Conservation (phyloP, 192 early-diverging fungal species). For the Coemansia asiatica region DNA sequence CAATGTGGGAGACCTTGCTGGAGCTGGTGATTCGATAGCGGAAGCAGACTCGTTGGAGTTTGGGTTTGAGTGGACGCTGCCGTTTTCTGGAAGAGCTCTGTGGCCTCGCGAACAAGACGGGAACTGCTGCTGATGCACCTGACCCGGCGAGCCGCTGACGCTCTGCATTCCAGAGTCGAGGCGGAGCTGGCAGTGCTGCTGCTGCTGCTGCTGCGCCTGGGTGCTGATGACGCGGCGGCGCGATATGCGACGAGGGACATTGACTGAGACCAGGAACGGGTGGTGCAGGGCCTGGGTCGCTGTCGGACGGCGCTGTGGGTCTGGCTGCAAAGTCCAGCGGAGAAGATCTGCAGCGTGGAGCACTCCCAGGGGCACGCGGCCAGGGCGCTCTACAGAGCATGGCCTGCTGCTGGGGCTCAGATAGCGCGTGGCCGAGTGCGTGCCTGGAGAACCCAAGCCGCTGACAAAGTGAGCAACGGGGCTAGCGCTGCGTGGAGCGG, state of each 20-base stretch:
- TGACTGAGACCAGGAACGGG: conserved; percentile 55
- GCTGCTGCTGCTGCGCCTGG: conserved; percentile 3
- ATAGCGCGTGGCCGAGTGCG: not conserved
- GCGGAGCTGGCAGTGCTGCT: not conserved
- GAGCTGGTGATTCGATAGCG: not conserved
- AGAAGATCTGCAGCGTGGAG: conserved; percentile 66
- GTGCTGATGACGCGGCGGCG: conserved; percentile 1
- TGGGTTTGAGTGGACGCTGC: not conserved
- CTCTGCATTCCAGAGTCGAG: not conserved
- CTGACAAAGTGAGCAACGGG: not conserved
- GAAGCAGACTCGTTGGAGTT: not conserved
- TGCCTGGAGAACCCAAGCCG: not conserved
- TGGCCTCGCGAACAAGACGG: too few species aligned
- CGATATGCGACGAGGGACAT: conserved; percentile 13
- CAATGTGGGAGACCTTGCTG: not conserved
- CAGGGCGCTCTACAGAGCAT: conserved; percentile 14
- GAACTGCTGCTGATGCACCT: conserved; percentile 3
- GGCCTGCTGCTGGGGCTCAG: conserved; percentile 1
- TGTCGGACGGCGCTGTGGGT: conserved; percentile 59
- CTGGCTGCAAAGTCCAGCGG: conserved; percentile 56
- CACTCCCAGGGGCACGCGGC: conserved; percentile 54
- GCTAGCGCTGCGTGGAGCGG: conserved; percentile 3
- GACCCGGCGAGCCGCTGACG: conserved; percentile 1
- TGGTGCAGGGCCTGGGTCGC: conserved; percentile 59
- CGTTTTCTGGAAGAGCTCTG: too few species aligned